These are phyloP conservation scores for Ocimum tenuiflorum DNA, from an alignment of 257 asterid genomes.

Conservation along the genomic window DNA sequence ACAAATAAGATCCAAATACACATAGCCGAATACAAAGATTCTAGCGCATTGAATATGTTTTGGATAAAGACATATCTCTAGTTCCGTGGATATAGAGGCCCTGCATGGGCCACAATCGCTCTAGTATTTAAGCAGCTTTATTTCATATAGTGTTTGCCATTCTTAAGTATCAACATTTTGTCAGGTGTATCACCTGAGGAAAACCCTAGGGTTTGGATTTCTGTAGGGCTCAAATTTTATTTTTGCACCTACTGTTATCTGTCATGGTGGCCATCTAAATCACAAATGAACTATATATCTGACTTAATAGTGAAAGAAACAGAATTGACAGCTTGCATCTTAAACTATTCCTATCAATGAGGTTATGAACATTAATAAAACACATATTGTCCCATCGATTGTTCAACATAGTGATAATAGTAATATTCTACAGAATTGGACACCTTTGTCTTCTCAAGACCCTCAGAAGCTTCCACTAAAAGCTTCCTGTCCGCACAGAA, in stretches of 20 bases:
- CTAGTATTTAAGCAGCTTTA: too few relatives aligned
- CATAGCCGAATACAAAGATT: too few relatives aligned
- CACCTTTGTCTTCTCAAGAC: conserved; percentile 81
- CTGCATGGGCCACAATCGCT: too few relatives aligned
- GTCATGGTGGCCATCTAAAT: neutral
- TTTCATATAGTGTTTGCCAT: too few relatives aligned
- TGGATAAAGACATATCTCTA: too few relatives aligned
- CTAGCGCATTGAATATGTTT: too few relatives aligned
- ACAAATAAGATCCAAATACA: neutral
- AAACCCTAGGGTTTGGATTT: too few relatives aligned
- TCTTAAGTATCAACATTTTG: too few relatives aligned
- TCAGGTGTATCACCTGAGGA: too few relatives aligned
- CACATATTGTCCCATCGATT: conserved; percentile 1
- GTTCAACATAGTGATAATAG: conserved; percentile 1
- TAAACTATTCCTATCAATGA: neutral
- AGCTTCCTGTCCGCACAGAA: conserved; percentile 61
- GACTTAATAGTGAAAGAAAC: neutral
- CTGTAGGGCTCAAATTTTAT: too few relatives aligned
- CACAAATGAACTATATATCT: neutral
- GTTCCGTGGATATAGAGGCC: too few relatives aligned
- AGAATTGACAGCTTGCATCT: neutral
- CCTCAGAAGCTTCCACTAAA: conserved; percentile 82
- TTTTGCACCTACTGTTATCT: too few relatives aligned
- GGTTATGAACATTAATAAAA: conserved; percentile 1
- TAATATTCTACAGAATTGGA: neutral